Evolutionary conservation across 331 rosid species (phyloP), one percentile per base, ranked within the genome.

Genomic region (Cucumis variabilis): DNA sequence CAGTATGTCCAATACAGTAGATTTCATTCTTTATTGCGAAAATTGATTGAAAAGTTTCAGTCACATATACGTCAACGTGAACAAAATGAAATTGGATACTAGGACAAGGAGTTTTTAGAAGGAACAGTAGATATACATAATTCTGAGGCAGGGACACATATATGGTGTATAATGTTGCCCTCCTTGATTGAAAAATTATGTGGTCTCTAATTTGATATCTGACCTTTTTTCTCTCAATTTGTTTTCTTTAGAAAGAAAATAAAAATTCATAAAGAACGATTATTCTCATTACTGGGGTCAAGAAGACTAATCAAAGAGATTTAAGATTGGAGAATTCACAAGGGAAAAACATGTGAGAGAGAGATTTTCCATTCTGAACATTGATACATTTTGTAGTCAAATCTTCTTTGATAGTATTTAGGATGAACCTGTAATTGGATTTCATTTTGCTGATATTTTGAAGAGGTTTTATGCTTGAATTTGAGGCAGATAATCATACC

Each of bases 391-490:
- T 19, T 60, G 14, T 33, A 82, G 13, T 33, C 75, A 65, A n/a
- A 33, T 62, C 24, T 83, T 65, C 17, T 65, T 41, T 65, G 41
- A 14, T 11, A 23, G 24, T 83, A 37, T 83, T 33, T 24, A 65
- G 60, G 62, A 65, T n/a, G 41, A 37, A 41, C 62, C 37, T 37
- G 74, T 24, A n/a, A 63, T 33, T 83, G 74, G 37, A 55, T 80
- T 83, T 48, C 46, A 7, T 41, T 37, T 83, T 63, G n/a, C 21
- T 11, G 74, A 23, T 62, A 13, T 65, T 41, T 83, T n/a, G 53
- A n/a, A 83, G 62, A n/a, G 74, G 37, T 65, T 37, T 83, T 82
- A 30, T 37, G 86, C 23, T 62, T 23, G 33, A 62, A 13, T 82
- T 82, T 30, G 73, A 63, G 86, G 58, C 72, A 21, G 73, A 82